These are phyloP conservation scores for Celoporthe dispersa DNA, from an alignment of 2,329 filamentous ascomycete species.

Conservation along the genomic window DNA sequence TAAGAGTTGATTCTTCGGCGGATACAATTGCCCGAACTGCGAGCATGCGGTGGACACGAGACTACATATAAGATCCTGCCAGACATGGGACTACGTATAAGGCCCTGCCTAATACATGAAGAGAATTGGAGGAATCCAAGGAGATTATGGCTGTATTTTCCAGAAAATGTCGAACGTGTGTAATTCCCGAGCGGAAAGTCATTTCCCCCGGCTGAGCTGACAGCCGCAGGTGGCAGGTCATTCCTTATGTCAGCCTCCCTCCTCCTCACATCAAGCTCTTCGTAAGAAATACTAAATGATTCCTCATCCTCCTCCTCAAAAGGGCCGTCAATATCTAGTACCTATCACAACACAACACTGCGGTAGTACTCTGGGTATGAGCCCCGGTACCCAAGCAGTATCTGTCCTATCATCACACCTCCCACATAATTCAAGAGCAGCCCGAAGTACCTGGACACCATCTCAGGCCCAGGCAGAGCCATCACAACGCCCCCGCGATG, in stretches of 20 bases:
- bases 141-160: too few relatives aligned
- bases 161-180: too few relatives aligned
- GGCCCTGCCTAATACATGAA: too few relatives aligned
- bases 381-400: slow-evolving; percentile 22
- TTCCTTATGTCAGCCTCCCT: too few relatives aligned
- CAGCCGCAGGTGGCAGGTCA: too few relatives aligned
- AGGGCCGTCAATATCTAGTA: too few relatives aligned
- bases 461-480: slow-evolving; percentile 19
- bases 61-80: too few relatives aligned
- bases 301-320: too few relatives aligned
- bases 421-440: slow-evolving; percentile 21
- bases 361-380: slow-evolving; percentile 25
- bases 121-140: too few relatives aligned
- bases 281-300: too few relatives aligned
- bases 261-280: too few relatives aligned
- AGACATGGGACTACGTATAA: too few relatives aligned
- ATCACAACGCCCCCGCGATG: slow-evolving; percentile 24
- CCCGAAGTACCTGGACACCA: slow-evolving; percentile 12
- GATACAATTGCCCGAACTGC: not conserved
- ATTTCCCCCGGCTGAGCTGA: not conserved
- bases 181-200: not conserved
- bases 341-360: not conserved
- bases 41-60: not conserved
- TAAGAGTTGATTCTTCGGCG: not conserved
- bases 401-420: slow-evolving; percentile 21